Base-by-base conservation (phyloP, 1,284 basidiomycete genomes). In the Ustilago cynodontis region DNA sequence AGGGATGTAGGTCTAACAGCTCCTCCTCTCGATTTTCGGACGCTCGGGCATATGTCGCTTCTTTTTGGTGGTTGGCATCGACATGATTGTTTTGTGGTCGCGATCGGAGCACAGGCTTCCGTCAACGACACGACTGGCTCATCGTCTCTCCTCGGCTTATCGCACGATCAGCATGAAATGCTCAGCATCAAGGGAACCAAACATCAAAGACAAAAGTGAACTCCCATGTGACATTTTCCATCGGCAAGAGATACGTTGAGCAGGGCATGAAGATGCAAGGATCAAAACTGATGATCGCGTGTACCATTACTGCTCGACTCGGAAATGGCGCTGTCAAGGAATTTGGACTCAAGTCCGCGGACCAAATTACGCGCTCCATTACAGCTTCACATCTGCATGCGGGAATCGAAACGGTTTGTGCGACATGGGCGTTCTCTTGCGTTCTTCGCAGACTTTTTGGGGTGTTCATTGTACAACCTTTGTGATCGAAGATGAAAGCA, bases 21-120 rank as follows among this genome's bases (percentile, higher is more conserved):
- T 20, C 11, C 8, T 7, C 18, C n/a, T 7, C 11, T 11, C 7
- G 2, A 43, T 7, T 6, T 20, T 41, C 33, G 20, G 57, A 9
- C 31, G n/a, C 10, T 39, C 49, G 39, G 59, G 24, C 51, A 39
- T 31, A 49, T n/a, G 31, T 55, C 16, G 55, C 55, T 43, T n/a
- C n/a, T n/a, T n/a, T n/a, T n/a, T n/a, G n/a, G n/a, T n/a, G n/a
- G n/a, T n/a, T n/a, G n/a, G n/a, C n/a, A n/a, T n/a, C n/a, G n/a
- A n/a, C n/a, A n/a, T n/a, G n/a, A n/a, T n/a, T n/a, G 47, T 5
- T 26, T n/a, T 49, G 45, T 28, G 26, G 24, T 18, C 16, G 31
- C 33, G 20, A 13, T 66, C 69, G 69, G 64, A 72, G 33, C 29
- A 64, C 31, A 24, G 49, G n/a, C 64, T 47, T 64, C 64, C 70